Evolutionary conservation across 106 monocot species (phyloP).

Genomic region (Dendrobium huoshanense): DNA sequence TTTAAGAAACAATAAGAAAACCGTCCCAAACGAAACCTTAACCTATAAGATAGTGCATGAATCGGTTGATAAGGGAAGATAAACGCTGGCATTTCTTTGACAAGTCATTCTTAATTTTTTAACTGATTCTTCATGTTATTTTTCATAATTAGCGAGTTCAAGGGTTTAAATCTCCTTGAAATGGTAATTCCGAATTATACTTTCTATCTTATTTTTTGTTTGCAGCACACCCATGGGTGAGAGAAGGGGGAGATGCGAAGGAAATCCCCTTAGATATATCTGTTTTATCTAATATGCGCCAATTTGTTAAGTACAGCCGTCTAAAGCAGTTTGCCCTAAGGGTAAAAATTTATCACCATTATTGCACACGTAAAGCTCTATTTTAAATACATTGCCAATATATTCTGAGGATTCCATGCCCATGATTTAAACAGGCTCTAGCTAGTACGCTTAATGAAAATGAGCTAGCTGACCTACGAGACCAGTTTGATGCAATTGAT

Average conservation of each 20-base stretch:
- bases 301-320: conserved; percentile 85
- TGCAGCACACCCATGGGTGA: conserved; percentile 96
- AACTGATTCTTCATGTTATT: background rate
- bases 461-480: conserved; percentile 74
- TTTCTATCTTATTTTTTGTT: background rate
- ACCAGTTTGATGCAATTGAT: conserved; percentile 95
- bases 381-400: background rate
- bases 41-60: background rate
- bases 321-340: conserved; percentile 92
- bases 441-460: conserved; percentile 84
- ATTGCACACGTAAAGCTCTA: background rate
- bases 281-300: conserved; percentile 74
- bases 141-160: background rate
- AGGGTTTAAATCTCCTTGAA: background rate
- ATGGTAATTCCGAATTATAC: background rate
- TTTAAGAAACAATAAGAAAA: too few relatives aligned
- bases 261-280: conserved; percentile 97
- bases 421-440: conserved; percentile 53
- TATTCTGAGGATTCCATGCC: conserved; percentile 3
- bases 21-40: background rate
- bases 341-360: conserved; percentile 28
- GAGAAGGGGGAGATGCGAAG: conserved; percentile 79
- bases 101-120: background rate
- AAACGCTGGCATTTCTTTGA: background rate
- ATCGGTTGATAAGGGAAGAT: background rate